Evolutionary conservation across 2,329 filamentous ascomycete genomes (phyloP).

Genomic region (Aureobasidium leucospermi): DNA sequence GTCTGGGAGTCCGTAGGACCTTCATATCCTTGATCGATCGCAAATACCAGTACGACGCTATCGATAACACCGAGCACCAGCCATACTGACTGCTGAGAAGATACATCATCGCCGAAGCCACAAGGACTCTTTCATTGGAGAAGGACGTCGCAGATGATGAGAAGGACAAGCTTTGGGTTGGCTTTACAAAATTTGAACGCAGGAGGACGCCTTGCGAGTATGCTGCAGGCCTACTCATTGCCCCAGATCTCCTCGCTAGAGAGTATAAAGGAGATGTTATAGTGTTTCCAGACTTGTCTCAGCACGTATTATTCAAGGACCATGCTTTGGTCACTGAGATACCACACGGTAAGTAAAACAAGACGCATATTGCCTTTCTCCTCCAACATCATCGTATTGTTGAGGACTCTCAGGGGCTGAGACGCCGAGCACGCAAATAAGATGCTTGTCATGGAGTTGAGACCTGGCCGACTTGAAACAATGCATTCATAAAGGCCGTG

Average conservation of each 20-base stretch:
- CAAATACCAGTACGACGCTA: conserved; percentile 44
- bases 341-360: background rate
- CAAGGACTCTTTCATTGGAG: conserved; percentile 38
- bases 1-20: conserved; percentile 40
- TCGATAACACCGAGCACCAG: conserved; percentile 22
- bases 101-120: conserved; percentile 49
- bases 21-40: conserved; percentile 49
- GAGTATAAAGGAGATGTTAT: conserved; percentile 20
- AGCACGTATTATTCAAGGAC: conserved; percentile 28
- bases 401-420: too few relatives aligned
- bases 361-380: background rate
- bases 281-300: conserved; percentile 21
- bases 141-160: conserved; percentile 21
- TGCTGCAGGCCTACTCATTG: conserved; percentile 20
- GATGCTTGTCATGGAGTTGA: too few relatives aligned
- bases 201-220: conserved; percentile 23
- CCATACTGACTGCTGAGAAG: background rate
- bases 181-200: conserved; percentile 23
- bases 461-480: too few relatives aligned
- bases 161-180: conserved; percentile 25
- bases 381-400: too few relatives aligned
- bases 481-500: too few relatives aligned
- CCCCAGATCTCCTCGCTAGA: background rate
- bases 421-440: too few relatives aligned
- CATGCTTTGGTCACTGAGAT: conserved; percentile 22